Evolutionary conservation across 2,329 filamentous ascomycete genomes (phyloP).

Genomic region (Penicillium sp.): DNA sequence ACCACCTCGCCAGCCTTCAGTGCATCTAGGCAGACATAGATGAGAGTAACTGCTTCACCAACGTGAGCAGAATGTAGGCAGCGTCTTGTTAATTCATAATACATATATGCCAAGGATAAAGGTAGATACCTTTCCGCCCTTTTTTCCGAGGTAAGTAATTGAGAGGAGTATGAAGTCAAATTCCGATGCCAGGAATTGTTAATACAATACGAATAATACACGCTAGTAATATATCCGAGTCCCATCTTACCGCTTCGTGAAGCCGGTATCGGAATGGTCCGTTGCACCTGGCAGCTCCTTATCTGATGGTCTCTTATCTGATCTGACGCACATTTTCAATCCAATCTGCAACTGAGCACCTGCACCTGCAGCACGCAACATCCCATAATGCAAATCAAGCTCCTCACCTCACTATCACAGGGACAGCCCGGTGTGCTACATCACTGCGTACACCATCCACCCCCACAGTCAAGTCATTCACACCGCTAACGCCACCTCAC

Average conservation of each 20-base stretch:
- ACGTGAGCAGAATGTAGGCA: too few species aligned
- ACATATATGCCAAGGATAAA: background rate
- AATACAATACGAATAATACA: background rate
- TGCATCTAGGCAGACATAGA: background rate
- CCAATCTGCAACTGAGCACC: background rate
- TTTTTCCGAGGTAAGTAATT: background rate
- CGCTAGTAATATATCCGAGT: background rate
- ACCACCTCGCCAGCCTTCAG: background rate
- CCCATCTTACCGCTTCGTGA: background rate
- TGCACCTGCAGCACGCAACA: background rate
- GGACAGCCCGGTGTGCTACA: conserved; percentile 24
- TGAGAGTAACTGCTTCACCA: too few species aligned
- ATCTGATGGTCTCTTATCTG: conserved; percentile 25
- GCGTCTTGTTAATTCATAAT: too few species aligned
- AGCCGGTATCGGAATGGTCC: background rate
- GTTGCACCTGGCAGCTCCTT: conserved; percentile 1
- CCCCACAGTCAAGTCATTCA: background rate
- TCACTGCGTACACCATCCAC: conserved; percentile 17
- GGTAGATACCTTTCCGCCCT: background rate
- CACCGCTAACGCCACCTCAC: conserved; percentile 2
- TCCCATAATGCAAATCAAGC: conserved; percentile 20
- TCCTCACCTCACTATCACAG: conserved; percentile 14
- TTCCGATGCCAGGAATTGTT: background rate
- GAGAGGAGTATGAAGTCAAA: background rate
- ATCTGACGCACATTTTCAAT: conserved; percentile 16